Base-by-base conservation (phyloP, 306 rosid species). In the Trichosanthes cucumerina region DNA sequence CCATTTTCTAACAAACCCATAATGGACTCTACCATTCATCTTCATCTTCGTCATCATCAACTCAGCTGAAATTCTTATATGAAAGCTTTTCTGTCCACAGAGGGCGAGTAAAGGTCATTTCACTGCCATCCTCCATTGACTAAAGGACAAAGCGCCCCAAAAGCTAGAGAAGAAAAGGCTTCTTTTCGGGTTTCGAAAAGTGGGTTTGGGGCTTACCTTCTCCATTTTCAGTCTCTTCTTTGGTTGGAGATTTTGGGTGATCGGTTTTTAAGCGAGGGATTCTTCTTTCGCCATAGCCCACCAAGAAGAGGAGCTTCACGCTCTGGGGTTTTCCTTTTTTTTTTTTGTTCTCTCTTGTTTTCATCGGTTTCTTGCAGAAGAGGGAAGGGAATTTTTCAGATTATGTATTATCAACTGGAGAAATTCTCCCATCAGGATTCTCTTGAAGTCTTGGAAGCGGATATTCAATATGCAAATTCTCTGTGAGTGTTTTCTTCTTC, bases 391-490 rank as follows among this genome's bases (percentile, higher is more conserved):
- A 13, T 15, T n/a, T 50, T 21, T 44, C 53, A 87, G 65, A 84
- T 86, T 85, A 88, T 88, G 86, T 86, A 86, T 21, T 95, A 91
- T 86, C 94, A 87, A 70, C 87, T 92, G 76, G 90, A 85, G 13
- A 81, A 95, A 72, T 83, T 91, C 58, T 91, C 98, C 77, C 89
- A 80, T 63, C 92, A 87, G 71, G 98, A 95, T 80, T 90, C 93
- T 9, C 78, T 96, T 81, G 82, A 89, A 86, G 85, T 84, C 18
- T 85, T 96, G 24, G 98, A 96, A 76, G 98, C 93, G 83, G 99
- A 96, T 86, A 89, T 96, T 41, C 96, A 89, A 65, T 92, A 91
- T 79, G 99, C 99, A 18, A 96, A 96, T 90, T 81, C 96, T 84
- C 81, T 96, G 99, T 96, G 59, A 89, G 93, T 87, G 46, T 19